Conservation (phyloP, 768 basidiomycete species). For the Mycena filopes region DNA sequence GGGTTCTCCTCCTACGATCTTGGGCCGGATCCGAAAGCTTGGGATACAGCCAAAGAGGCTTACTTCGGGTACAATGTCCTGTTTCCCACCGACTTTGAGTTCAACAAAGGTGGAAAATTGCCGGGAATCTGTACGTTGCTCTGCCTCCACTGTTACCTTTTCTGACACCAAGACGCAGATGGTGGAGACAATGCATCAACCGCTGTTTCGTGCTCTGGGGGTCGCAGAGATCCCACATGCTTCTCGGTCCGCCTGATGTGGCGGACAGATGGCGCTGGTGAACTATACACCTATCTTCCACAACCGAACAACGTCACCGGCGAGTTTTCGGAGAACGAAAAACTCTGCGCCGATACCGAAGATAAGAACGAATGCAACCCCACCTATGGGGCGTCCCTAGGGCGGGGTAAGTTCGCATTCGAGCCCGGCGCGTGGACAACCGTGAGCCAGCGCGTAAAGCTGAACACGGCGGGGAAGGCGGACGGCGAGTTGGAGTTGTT, state of each 20-base stretch:
- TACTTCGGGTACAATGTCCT: slow-evolving; percentile 70
- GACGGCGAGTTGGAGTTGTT: slow-evolving; percentile 68
- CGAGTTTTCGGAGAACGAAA: slow-evolving; percentile 55
- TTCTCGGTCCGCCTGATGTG: slow-evolving; percentile 79
- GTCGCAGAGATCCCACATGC: slow-evolving; percentile 63
- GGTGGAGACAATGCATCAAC: slow-evolving; percentile 62
- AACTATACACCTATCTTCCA: slow-evolving; percentile 79
- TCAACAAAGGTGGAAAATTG: slow-evolving; percentile 75
- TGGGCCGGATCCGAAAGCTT: slow-evolving; percentile 62
- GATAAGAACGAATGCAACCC: slow-evolving; percentile 51
- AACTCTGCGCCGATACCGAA: slow-evolving; percentile 54
- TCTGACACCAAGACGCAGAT: slow-evolving; percentile 46
- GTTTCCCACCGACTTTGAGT: slow-evolving; percentile 71
- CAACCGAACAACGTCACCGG: slow-evolving; percentile 36
- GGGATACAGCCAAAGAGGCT: slow-evolving; percentile 70
- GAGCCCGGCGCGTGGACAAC: slow-evolving; percentile 61
- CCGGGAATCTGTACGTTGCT: slow-evolving; percentile 71
- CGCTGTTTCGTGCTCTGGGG: slow-evolving; percentile 70
- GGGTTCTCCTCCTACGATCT: slow-evolving; percentile 79
- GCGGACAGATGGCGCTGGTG: slow-evolving; percentile 65
- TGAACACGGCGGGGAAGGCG: slow-evolving; percentile 63
- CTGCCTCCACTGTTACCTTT: slow-evolving; percentile 5
- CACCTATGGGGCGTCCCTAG: slow-evolving; percentile 60
- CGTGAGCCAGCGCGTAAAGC: slow-evolving; percentile 62
- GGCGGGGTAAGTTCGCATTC: slow-evolving; percentile 62